These are phyloP conservation scores for Brettanomyces nanus DNA, from an alignment of 805 yeast species.

Conservation along the genomic window DNA sequence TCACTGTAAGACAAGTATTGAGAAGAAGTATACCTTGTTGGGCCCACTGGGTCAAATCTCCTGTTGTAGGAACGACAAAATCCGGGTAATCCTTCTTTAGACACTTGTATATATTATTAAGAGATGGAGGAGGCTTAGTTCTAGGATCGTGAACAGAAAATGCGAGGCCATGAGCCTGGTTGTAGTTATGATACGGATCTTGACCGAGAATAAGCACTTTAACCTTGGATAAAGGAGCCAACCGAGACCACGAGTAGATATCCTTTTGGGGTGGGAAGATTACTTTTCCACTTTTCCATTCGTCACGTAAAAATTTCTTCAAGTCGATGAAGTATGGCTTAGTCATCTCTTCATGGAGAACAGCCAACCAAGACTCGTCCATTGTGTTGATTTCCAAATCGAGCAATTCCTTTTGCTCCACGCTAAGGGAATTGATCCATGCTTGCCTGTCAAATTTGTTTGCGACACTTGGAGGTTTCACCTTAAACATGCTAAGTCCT, in stretches of 20 bases:
- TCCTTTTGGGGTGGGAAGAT: slow-evolving; percentile 74
- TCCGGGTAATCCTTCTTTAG: slow-evolving; percentile 60
- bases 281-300: slow-evolving; percentile 30
- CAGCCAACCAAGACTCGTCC: slow-evolving; percentile 71
- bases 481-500: slow-evolving; percentile 2
- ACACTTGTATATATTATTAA: slow-evolving; percentile 79
- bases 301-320: slow-evolving; percentile 52
- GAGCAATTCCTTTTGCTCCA: slow-evolving; percentile 44
- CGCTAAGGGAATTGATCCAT: slow-evolving; percentile 42
- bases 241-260: slow-evolving; percentile 86
- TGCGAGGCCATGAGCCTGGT: slow-evolving; percentile 96
- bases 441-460: slow-evolving; percentile 36
- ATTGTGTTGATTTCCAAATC: slow-evolving; percentile 61
- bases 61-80: slow-evolving; percentile 53
- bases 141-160: slow-evolving; percentile 81
- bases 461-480: slow-evolving; percentile 1
- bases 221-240: slow-evolving; percentile 68
- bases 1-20: slow-evolving; percentile 84
- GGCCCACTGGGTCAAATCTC: slow-evolving; percentile 80
- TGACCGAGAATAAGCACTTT: slow-evolving; percentile 85
- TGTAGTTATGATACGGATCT: slow-evolving; percentile 89
- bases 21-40: slow-evolving; percentile 77
- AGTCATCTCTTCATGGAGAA: slow-evolving; percentile 60
- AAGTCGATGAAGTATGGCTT: slow-evolving; percentile 77
- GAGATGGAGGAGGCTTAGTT: slow-evolving; percentile 79